A percentile compares a stretch with the other conserved stretches of the same genome.
Evolutionary conservation across 2,329 filamentous ascomycete genomes (phyloP).

Genomic region (Cercospora brassicicola): DNA sequence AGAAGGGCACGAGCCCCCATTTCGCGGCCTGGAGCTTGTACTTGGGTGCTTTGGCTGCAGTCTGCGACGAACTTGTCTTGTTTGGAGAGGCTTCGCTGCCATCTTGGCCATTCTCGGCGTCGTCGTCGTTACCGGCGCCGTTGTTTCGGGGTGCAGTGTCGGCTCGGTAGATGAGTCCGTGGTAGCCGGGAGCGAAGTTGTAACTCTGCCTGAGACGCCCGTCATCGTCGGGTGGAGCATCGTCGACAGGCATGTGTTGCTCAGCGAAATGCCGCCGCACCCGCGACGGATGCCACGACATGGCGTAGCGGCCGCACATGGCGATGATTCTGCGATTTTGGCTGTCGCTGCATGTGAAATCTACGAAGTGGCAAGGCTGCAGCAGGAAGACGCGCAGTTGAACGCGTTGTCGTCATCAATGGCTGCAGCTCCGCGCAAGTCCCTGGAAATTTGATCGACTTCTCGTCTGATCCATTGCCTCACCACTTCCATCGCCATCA

Average conservation of each 20-base stretch:
- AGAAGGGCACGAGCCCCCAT: constrained; percentile 92
- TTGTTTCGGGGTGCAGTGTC: constrained; percentile 64
- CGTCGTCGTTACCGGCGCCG: constrained; percentile 36
- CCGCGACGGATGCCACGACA: constrained; percentile 65
- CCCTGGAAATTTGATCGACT: constrained; percentile 11
- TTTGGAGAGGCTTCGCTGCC: constrained; percentile 31
- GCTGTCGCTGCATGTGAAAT: not conserved
- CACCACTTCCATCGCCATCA: constrained; percentile 26
- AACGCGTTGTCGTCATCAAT: constrained; percentile 17
- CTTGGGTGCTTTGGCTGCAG: constrained; percentile 46
- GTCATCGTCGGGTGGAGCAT: constrained; percentile 74
- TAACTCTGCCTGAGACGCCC: constrained; percentile 72
- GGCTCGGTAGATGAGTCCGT: constrained; percentile 82
- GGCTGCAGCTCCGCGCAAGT: constrained; percentile 1
- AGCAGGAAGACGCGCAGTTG: constrained; percentile 6
- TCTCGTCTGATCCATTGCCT: not conserved
- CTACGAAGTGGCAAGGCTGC: not conserved
- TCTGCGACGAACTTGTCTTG: constrained; percentile 23
- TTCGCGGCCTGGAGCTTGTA: constrained; percentile 92
- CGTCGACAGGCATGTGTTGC: constrained; percentile 67
- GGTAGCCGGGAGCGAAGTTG: constrained; percentile 87
- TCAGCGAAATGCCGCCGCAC: constrained; percentile 72
- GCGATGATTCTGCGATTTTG: not conserved
- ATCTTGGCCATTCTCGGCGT: constrained; percentile 29
- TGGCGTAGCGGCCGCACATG: constrained; percentile 70